These are phyloP conservation scores for Atkinsonella hypoxylon DNA, from an alignment of 2,329 filamentous ascomycete species.

Conservation along the genomic window DNA sequence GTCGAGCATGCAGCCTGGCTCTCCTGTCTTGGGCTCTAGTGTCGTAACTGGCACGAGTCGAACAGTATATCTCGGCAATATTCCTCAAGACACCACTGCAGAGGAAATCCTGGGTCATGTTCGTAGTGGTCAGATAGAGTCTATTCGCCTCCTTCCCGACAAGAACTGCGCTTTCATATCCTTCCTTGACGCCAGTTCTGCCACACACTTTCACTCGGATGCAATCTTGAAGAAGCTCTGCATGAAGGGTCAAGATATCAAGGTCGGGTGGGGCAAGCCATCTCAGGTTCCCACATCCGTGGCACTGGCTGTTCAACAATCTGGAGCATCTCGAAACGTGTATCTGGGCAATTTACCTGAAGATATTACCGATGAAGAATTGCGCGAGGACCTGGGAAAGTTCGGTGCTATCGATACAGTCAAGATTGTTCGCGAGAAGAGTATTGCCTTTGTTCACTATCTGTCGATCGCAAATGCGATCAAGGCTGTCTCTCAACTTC, in stretches of 20 bases:
- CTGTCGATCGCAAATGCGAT: slow-evolving; percentile 95
- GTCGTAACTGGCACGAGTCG: slow-evolving; percentile 84
- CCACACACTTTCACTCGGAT: slow-evolving; percentile 98
- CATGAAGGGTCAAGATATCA: slow-evolving; percentile 98
- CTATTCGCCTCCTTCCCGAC: slow-evolving; percentile 89
- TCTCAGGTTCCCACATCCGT: slow-evolving; percentile 97
- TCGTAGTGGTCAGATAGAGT: slow-evolving; percentile 95
- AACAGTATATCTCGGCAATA: slow-evolving; percentile 95
- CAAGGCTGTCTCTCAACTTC: slow-evolving; percentile 93
- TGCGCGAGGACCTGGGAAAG: slow-evolving; percentile 89
- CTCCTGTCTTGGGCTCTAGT: slow-evolving; percentile 66
- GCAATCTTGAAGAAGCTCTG: slow-evolving; percentile 99
- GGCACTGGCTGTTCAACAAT: slow-evolving; percentile 94
- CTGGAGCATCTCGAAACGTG: slow-evolving; percentile 90
- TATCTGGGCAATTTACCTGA: slow-evolving; percentile 91
- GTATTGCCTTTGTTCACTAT: slow-evolving; percentile 95
- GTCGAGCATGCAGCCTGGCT: slow-evolving; percentile 50
- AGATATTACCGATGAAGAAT: slow-evolving; percentile 79
- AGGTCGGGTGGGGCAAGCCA: slow-evolving; percentile 98
- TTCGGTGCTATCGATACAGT: slow-evolving; percentile 95
- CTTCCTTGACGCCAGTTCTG: slow-evolving; percentile 93
- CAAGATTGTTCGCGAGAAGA: slow-evolving; percentile 96
- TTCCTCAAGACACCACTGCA: slow-evolving; percentile 91
- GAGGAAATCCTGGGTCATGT: slow-evolving; percentile 97
- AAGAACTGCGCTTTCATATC: slow-evolving; percentile 99